Evolutionary conservation across 768 basidiomycete genomes (phyloP).

Genomic region (Mycena maculata): DNA sequence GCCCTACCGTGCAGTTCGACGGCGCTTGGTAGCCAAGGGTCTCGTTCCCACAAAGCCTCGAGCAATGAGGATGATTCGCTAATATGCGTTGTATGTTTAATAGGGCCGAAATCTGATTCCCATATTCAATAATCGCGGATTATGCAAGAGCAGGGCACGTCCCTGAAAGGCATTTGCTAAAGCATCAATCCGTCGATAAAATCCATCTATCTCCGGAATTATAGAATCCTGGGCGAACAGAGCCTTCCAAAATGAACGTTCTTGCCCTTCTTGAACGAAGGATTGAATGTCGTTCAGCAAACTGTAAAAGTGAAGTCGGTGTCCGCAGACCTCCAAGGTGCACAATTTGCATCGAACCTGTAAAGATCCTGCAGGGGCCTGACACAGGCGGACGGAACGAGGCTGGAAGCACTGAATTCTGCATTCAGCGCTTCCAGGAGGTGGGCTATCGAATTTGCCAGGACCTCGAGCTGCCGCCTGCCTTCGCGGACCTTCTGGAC

Average conservation of each 20-base stretch:
- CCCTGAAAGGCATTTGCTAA: constrained; percentile 9
- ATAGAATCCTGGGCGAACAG: not conserved
- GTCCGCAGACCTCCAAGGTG: no score
- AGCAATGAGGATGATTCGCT: not conserved
- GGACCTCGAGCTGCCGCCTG: constrained; percentile 4
- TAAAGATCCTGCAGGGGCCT: constrained; percentile 3
- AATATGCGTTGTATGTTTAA: constrained; percentile 9
- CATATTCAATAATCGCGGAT: not conserved
- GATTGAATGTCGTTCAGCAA: not conserved
- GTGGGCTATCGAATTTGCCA: not conserved
- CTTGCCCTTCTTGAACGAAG: not conserved
- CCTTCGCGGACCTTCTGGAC: not conserved
- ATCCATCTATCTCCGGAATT: not conserved
- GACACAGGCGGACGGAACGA: not conserved
- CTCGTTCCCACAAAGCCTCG: no score
- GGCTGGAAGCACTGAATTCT: not conserved
- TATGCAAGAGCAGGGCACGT: not conserved
- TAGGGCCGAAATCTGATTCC: constrained; percentile 4
- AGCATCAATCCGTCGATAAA: not conserved
- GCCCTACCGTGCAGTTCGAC: no score
- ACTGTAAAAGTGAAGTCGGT: not conserved
- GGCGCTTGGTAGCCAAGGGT: no score
- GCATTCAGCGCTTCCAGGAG: constrained; percentile 3
- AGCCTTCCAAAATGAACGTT: not conserved
- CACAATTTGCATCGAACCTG: not conserved